Conservation (phyloP, 192 early-diverging fungal species). For the Entomortierella beljakovae region DNA sequence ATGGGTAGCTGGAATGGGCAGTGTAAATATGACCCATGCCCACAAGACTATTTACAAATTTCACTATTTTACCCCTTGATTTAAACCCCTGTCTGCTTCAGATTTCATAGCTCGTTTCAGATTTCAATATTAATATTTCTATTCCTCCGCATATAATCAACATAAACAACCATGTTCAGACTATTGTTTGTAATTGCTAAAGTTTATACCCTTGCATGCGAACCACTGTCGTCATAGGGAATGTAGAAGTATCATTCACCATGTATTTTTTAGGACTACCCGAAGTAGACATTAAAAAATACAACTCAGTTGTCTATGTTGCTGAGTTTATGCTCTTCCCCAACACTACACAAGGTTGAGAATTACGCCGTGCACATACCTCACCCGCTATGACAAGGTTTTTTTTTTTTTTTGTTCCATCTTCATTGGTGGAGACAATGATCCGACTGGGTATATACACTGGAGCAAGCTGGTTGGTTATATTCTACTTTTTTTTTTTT, state of each 20-base stretch:
- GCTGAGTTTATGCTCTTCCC: neutral
- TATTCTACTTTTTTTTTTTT: neutral
- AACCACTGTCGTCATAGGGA: constrained; percentile 10
- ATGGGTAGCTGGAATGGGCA: too few species aligned
- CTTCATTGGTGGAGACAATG: neutral
- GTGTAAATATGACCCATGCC: too few species aligned
- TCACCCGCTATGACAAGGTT: neutral
- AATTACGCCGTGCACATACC: too few species aligned
- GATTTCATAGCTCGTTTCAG: too few species aligned
- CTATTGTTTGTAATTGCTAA: too few species aligned
- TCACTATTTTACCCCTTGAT: too few species aligned
- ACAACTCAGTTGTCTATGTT: neutral
- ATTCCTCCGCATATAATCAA: too few species aligned
- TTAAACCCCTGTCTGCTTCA: too few species aligned
- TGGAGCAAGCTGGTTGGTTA: neutral
- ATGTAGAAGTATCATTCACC: neutral
- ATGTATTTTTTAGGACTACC: neutral
- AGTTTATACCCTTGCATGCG: constrained; percentile 5
- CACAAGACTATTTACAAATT: too few species aligned
- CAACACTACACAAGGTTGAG: too few species aligned
- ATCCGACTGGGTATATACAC: neutral
- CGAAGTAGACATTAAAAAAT: too few species aligned
- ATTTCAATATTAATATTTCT: too few species aligned
- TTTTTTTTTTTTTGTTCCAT: neutral
- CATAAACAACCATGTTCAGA: neutral